phyloP scores from a whole-genome alignment of 1,284 basidiomycete genomes.

The Phellopilus nigrolimitatus region DNA sequence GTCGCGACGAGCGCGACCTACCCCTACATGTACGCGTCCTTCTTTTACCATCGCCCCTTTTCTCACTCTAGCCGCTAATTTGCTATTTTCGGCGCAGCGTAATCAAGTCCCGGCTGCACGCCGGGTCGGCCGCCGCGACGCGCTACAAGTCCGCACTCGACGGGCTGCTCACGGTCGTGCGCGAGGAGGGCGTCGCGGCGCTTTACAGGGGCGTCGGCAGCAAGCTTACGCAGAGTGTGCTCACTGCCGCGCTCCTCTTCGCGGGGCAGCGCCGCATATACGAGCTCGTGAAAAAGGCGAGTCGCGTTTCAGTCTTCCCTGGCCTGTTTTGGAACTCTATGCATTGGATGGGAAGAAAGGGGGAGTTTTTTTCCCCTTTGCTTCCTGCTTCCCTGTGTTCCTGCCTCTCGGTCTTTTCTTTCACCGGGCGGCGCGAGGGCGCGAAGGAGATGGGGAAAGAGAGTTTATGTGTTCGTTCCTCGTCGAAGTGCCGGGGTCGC shows the following conservation, averaged over 20 bases:
- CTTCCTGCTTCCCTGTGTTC: no score
- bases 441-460: no score
- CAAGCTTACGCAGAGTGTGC: conserved; percentile 85
- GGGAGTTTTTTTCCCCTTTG: background rate
- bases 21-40: conserved; percentile 65
- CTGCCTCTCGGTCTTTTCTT: no score
- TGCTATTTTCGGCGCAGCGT: conserved; percentile 47
- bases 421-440: no score
- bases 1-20: conserved; percentile 74
- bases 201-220: conserved; percentile 82
- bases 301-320: no score
- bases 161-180: conserved; percentile 66
- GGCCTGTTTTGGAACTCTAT: no score
- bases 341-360: background rate
- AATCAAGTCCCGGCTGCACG: conserved; percentile 79
- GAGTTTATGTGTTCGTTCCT: no score
- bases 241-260: conserved; percentile 89
- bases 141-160: conserved; percentile 70
- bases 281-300: conserved; percentile 57
- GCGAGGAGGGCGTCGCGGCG: conserved; percentile 74
- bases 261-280: conserved; percentile 77
- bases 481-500: no score
- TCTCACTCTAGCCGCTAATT: conserved; percentile 2
- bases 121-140: conserved; percentile 57
- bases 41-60: background rate